A percentile compares a stretch with the other conserved stretches of the same genome.
phyloP scores from a whole-genome alignment of 2,329 filamentous ascomycete species.

The Fusarium camptoceras region DNA sequence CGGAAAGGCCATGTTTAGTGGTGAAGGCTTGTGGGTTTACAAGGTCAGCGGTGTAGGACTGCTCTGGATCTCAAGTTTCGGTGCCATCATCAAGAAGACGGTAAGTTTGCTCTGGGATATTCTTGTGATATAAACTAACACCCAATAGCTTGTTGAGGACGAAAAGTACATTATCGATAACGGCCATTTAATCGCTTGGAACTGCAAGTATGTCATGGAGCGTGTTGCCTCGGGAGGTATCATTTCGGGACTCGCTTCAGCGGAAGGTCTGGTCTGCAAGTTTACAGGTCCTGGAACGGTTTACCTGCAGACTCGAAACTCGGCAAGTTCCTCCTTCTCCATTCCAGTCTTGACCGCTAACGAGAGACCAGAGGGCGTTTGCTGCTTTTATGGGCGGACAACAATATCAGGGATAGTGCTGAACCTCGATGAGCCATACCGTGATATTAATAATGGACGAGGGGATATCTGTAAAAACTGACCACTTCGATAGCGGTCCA shows the following conservation, averaged over 20 bases:
- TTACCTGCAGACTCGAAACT: constrained; percentile 92
- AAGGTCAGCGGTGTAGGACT: constrained; percentile 84
- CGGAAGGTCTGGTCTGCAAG: constrained; percentile 92
- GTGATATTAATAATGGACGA: not conserved
- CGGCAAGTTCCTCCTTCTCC: constrained; percentile 60
- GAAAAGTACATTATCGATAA: constrained; percentile 96
- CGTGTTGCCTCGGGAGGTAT: constrained; percentile 91
- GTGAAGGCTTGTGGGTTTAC: constrained; percentile 92
- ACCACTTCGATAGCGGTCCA: not conserved
- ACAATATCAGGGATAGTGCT: constrained; percentile 49
- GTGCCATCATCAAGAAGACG: constrained; percentile 94
- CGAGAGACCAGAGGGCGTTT: constrained; percentile 60
- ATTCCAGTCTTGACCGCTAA: constrained; percentile 12
- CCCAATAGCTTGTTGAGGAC: constrained; percentile 65
- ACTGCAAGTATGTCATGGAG: constrained; percentile 92
- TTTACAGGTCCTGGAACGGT: constrained; percentile 92
- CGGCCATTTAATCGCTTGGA: constrained; percentile 95
- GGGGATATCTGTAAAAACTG: not conserved
- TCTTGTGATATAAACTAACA: constrained; percentile 11
- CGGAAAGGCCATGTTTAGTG: constrained; percentile 91
- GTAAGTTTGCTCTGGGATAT: constrained; percentile 61
- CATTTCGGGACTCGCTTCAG: constrained; percentile 84
- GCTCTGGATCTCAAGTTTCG: constrained; percentile 91
- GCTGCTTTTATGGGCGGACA: constrained; percentile 64
- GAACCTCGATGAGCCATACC: not conserved